A percentile compares a stretch with the other conserved stretches of the same genome.
Evolutionary conservation across 305 asterid species (phyloP).

Genomic region (Solanum hybrid): DNA sequence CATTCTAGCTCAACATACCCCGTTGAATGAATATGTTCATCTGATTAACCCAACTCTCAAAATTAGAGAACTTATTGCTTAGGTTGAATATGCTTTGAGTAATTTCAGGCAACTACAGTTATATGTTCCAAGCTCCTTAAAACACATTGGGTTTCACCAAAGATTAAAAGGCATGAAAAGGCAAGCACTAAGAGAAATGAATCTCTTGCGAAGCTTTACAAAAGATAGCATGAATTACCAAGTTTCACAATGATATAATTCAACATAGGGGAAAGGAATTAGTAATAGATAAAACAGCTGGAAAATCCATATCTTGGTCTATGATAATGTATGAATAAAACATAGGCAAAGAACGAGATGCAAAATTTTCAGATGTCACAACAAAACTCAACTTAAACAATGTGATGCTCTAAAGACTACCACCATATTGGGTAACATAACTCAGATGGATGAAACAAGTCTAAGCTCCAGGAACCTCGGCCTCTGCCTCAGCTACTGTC

Average conservation of each 20-base stretch:
- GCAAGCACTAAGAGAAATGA: background rate
- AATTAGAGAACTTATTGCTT: background rate
- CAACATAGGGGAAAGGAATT: background rate
- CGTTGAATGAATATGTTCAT: background rate
- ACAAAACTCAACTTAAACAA: background rate
- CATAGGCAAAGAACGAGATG: background rate
- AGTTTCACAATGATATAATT: background rate
- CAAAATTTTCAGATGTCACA: background rate
- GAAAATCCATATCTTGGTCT: background rate
- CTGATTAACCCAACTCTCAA: background rate
- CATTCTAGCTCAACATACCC: background rate
- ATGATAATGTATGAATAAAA: background rate
- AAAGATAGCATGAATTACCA: background rate
- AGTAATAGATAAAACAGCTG: background rate
- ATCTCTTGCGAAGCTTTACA: background rate
- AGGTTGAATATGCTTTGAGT: background rate
- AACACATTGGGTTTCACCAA: background rate
- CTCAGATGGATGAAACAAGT: background rate
- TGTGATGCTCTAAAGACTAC: background rate
- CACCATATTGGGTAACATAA: background rate
- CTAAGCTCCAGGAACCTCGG: conserved; percentile 22
- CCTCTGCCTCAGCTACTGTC: conserved; percentile 30
- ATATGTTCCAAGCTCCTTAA: background rate
- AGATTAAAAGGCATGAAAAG: background rate
- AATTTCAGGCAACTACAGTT: background rate